phyloP scores from a whole-genome alignment of 192 early-diverging fungal species.

The Pilobolus umbonatus region DNA sequence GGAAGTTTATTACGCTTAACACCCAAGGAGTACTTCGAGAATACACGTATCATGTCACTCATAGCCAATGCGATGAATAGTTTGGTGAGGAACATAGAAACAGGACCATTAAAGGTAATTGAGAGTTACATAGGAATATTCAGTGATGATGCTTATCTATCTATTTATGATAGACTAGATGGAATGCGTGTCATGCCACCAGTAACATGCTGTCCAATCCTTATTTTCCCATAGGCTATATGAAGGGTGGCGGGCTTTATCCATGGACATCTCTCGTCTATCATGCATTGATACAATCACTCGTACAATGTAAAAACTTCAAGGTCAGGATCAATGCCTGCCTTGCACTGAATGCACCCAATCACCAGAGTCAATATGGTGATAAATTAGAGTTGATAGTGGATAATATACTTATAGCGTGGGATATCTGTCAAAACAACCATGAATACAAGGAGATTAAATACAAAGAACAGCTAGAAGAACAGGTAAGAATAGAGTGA shows the following conservation, averaged over 20 bases:
- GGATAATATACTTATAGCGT: conserved; percentile 30
- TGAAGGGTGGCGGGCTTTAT: conserved; percentile 27
- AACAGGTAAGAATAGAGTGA: conserved; percentile 11
- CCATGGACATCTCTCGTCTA: conserved; percentile 51
- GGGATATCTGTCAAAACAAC: conserved; percentile 8
- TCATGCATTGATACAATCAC: conserved; percentile 45
- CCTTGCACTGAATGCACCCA: conserved; percentile 41
- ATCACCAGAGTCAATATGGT: conserved; percentile 36
- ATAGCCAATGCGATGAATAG: conserved; percentile 42
- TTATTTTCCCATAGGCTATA: conserved; percentile 53
- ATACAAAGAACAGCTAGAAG: conserved; percentile 23
- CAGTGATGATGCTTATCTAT: background rate
- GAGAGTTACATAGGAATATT: background rate
- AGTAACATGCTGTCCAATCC: conserved; percentile 53
- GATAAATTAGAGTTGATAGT: conserved; percentile 31
- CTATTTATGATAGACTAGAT: conserved; percentile 49
- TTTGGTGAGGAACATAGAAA: conserved; percentile 57
- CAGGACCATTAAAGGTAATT: conserved; percentile 58
- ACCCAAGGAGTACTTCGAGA: conserved; percentile 40
- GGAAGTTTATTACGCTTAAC: conserved; percentile 58
- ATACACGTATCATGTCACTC: conserved; percentile 37
- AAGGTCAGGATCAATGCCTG: conserved; percentile 76
- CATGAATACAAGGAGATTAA: conserved; percentile 20
- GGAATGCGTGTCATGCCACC: conserved; percentile 76
- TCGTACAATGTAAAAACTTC: conserved; percentile 62